A percentile compares a stretch with the other conserved stretches of the same genome.
phyloP scores from a whole-genome alignment of 495 filamentous ascomycete species.

The Ramalina peruviana region DNA sequence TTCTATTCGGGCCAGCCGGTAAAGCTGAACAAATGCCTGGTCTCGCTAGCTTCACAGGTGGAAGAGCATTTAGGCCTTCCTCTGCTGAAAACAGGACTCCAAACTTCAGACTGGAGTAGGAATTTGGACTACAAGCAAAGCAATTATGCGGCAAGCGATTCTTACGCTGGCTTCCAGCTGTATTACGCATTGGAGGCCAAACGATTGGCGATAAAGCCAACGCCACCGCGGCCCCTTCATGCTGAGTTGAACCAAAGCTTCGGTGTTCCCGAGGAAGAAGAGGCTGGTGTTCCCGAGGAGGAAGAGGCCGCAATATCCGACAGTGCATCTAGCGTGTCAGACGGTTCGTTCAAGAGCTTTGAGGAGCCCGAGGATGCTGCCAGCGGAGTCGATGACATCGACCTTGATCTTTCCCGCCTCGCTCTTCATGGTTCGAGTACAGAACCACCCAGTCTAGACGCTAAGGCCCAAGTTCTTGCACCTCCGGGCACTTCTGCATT shows the following conservation, averaged over 20 bases:
- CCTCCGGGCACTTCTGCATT: too few relatives aligned
- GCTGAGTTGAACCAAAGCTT: conserved; percentile 55
- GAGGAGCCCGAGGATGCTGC: background rate
- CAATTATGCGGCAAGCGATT: conserved; percentile 68
- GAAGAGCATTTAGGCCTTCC: conserved; percentile 62
- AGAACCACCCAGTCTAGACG: too few relatives aligned
- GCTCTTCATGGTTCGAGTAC: conserved; percentile 5
- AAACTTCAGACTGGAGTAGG: conserved; percentile 57
- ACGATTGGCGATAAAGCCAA: conserved; percentile 46
- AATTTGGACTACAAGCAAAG: conserved; percentile 51
- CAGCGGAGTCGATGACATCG: background rate
- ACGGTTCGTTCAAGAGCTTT: conserved; percentile 6
- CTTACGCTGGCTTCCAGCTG: conserved; percentile 65
- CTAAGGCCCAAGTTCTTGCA: too few relatives aligned
- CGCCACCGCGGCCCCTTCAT: conserved; percentile 51
- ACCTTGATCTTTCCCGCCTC: conserved; percentile 15
- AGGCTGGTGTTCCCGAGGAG: conserved; percentile 25
- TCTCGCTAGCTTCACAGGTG: conserved; percentile 53
- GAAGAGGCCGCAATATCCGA: conserved; percentile 20
- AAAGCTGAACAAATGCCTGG: conserved; percentile 49
- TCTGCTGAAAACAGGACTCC: conserved; percentile 55
- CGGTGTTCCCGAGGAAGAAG: conserved; percentile 27
- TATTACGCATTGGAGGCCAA: conserved; percentile 56
- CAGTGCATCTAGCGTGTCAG: conserved; percentile 16
- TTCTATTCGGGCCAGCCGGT: conserved; percentile 36